Percentiles rank a stretch among this genome's conserved stretches.
Conservation (phyloP, 169 alveolate genomes). For the Babesia sp. region DNA sequence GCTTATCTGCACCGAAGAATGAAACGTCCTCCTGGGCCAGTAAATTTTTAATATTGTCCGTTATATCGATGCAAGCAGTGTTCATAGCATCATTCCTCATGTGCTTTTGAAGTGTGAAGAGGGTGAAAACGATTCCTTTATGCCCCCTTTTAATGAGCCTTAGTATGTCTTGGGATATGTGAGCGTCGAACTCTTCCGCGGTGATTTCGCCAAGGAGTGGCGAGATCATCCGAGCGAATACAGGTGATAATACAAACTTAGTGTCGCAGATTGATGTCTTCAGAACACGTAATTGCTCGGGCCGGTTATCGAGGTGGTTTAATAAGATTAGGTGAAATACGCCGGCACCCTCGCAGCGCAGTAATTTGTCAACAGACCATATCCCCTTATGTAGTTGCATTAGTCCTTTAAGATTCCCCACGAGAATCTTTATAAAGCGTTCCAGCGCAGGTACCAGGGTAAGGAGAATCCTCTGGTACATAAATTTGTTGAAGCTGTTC, state of each 20-base stretch:
- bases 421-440: background rate
- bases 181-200: constrained; percentile 15
- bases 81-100: background rate
- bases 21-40: constrained; percentile 6
- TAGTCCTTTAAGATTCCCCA: background rate
- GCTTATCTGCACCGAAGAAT: constrained; percentile 8
- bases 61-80: background rate
- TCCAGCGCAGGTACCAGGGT: background rate
- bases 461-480: constrained; percentile 17
- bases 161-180: constrained; percentile 3
- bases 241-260: constrained; percentile 20
- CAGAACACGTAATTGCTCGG: constrained; percentile 7
- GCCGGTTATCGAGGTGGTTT: background rate
- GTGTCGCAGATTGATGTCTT: constrained; percentile 1
- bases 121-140: constrained; percentile 2
- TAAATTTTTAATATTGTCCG: background rate
- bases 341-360: constrained; percentile 5
- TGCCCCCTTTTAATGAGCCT: constrained; percentile 34
- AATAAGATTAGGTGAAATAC: constrained; percentile 4
- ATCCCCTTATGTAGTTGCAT: background rate
- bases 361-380: background rate
- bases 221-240: constrained; percentile 7
- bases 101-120: background rate
- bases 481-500: constrained; percentile 11
- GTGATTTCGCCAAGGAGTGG: background rate